A percentile compares a stretch with the other conserved stretches of the same genome.
Evolutionary conservation across 208 protist species (phyloP).

Genomic region (Trypanosoma lewisi): DNA sequence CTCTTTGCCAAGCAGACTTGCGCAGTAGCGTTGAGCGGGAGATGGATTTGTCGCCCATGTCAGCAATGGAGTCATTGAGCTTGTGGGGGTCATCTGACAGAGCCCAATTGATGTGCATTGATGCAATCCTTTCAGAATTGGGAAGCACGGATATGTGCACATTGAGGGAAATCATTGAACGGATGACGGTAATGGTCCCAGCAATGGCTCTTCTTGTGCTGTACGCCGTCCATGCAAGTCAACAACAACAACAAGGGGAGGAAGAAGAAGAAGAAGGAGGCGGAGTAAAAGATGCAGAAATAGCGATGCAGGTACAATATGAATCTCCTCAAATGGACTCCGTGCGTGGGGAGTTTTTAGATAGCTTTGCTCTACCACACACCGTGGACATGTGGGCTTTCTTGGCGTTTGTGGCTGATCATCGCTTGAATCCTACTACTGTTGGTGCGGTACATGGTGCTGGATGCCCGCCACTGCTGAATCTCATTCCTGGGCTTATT

Average conservation of each 20-base stretch:
- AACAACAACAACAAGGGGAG: background rate
- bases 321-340: constrained; percentile 25
- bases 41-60: constrained; percentile 33
- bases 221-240: constrained; percentile 34
- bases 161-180: constrained; percentile 30
- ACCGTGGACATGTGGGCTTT: constrained; percentile 45
- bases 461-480: constrained; percentile 35
- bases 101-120: constrained; percentile 42
- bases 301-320: background rate
- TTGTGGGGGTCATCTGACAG: constrained; percentile 33
- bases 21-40: constrained; percentile 23
- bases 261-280: background rate
- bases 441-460: constrained; percentile 9
- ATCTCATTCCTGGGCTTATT: constrained; percentile 46
- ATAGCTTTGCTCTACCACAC: constrained; percentile 37
- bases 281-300: background rate
- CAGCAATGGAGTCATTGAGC: constrained; percentile 22
- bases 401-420: constrained; percentile 57
- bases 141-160: constrained; percentile 30
- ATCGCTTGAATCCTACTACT: constrained; percentile 33
- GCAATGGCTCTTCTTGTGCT: constrained; percentile 58
- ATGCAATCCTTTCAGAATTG: constrained; percentile 42
- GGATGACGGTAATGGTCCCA: constrained; percentile 31
- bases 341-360: constrained; percentile 43
- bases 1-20: constrained; percentile 30